These are phyloP conservation scores for Erysiphe neolycopersici DNA, from an alignment of 2,329 filamentous ascomycete species.

Conservation along the genomic window DNA sequence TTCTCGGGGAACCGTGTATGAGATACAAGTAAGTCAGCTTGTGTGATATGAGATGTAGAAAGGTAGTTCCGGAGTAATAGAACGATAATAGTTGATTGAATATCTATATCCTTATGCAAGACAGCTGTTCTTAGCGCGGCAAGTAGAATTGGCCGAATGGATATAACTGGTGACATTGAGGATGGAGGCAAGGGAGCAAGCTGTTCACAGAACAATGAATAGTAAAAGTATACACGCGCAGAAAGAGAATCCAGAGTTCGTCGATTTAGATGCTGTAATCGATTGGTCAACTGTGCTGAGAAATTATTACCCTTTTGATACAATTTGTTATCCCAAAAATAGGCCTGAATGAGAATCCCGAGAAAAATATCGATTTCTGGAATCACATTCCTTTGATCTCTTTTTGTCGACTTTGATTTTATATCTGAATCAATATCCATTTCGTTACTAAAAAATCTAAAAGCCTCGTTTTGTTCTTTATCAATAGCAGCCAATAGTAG, in stretches of 20 bases:
- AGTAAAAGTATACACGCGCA: slow-evolving; percentile 96
- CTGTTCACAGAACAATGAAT: slow-evolving; percentile 83
- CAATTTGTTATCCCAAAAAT: slow-evolving; percentile 65
- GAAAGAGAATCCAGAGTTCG: slow-evolving; percentile 82
- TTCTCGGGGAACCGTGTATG: slow-evolving; percentile 88
- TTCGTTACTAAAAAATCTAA: slow-evolving; percentile 28
- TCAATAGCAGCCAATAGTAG: slow-evolving; percentile 44
- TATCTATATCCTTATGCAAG: slow-evolving; percentile 85
- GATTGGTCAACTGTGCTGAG: slow-evolving; percentile 58
- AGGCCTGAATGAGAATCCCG: slow-evolving; percentile 63
- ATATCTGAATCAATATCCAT: slow-evolving; percentile 48
- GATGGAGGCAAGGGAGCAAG: slow-evolving; percentile 69
- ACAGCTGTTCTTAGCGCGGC: slow-evolving; percentile 84
- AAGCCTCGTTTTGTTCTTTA: slow-evolving; percentile 36
- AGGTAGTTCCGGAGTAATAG: slow-evolving; percentile 89
- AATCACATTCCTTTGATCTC: slow-evolving; percentile 44
- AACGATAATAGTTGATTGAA: slow-evolving; percentile 89
- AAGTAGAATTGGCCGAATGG: slow-evolving; percentile 64
- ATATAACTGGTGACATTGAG: slow-evolving; percentile 61
- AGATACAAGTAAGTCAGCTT: slow-evolving; percentile 83
- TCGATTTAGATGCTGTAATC: slow-evolving; percentile 71
- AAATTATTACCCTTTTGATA: slow-evolving; percentile 60
- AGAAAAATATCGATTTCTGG: slow-evolving; percentile 78
- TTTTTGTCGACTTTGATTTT: slow-evolving; percentile 35
- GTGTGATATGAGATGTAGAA: slow-evolving; percentile 81